Base-by-base conservation (phyloP, 176 grass and related monocot species). In the Eragrostis nindensis region DNA sequence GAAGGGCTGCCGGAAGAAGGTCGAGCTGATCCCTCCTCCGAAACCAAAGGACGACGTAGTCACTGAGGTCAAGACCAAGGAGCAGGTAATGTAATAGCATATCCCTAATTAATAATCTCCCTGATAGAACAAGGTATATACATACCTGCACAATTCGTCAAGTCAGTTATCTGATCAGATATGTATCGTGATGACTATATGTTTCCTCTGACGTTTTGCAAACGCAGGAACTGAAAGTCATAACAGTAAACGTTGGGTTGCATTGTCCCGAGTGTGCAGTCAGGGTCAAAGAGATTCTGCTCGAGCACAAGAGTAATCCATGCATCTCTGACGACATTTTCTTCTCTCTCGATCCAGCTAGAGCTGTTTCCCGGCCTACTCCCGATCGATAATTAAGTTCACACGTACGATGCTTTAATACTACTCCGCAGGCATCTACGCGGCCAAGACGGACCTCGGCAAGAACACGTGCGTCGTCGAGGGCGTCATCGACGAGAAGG, bases 301-400 rank as follows among this genome's bases (percentile, higher is more conserved):
- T 91, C 15, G 85, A 93, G 71, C 85, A 95, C 86, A 93, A 90
- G 79, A 90, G 92, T 92, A 90, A 62, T 79, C 62, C 73, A 50
- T 79, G 55, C 73, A 50, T 21, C 48, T 16, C 66, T 63, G 16
- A 46, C 52, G 5, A 39, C 42, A 27, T 13, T 63, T 76, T 40
- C 66, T 47, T 40, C 66, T 55, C 17, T 75, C 41, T 32, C 19
- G 21, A 6, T 48, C 42, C 39, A 59, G 4, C 0, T 62, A 68
- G 41, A 41, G 15, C 17, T 24, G 27, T 80, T 61, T 40, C 14
- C 18, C 52, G 9, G n/a, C 18, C 52, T 16, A n/a, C 18, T 12
- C 19, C 44, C 26, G 9, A 13, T 13, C 16, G n/a, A n/a, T 19
- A 1, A 19, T n/a, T n/a, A 55, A 55, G 53, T 21, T 49, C 47